phyloP scores from a whole-genome alignment of 768 basidiomycete genomes.

The Wakefieldia striispora region DNA sequence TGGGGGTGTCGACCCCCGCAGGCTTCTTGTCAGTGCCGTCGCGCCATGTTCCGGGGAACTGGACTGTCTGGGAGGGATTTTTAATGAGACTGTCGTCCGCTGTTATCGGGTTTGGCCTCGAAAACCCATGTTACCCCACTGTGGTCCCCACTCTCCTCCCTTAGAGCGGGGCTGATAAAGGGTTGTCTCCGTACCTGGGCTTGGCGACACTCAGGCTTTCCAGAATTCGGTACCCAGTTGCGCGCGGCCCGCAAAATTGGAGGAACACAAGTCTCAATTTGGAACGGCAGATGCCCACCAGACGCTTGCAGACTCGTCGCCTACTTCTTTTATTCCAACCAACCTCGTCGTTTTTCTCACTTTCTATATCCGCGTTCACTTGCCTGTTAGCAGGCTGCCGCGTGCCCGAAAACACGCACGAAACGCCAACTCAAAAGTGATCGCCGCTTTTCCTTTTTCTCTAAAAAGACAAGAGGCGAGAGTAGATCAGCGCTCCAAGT shows the following conservation, averaged over 20 bases:
- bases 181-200: slow-evolving; percentile 8
- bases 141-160: background rate
- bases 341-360: background rate
- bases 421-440: too few relatives aligned
- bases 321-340: background rate
- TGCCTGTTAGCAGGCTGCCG: too few relatives aligned
- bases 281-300: slow-evolving; percentile 13
- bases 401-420: too few relatives aligned
- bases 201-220: slow-evolving; percentile 9
- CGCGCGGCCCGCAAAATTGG: background rate
- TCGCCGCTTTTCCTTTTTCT: too few relatives aligned
- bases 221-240: slow-evolving; percentile 10
- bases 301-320: too few relatives aligned
- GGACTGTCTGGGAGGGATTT: slow-evolving; percentile 5
- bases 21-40: slow-evolving; percentile 8
- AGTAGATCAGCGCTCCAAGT: slow-evolving; percentile 3
- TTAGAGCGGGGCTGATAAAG: background rate
- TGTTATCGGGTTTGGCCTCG: too few relatives aligned
- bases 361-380: slow-evolving; percentile 8
- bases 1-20: too few relatives aligned
- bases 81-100: background rate
- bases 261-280: slow-evolving; percentile 23
- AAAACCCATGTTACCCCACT: background rate
- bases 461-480: too few relatives aligned
- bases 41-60: slow-evolving; percentile 28